phyloP scores from a whole-genome alignment of 1,284 basidiomycete species.

The Neonothopanus nambi region DNA sequence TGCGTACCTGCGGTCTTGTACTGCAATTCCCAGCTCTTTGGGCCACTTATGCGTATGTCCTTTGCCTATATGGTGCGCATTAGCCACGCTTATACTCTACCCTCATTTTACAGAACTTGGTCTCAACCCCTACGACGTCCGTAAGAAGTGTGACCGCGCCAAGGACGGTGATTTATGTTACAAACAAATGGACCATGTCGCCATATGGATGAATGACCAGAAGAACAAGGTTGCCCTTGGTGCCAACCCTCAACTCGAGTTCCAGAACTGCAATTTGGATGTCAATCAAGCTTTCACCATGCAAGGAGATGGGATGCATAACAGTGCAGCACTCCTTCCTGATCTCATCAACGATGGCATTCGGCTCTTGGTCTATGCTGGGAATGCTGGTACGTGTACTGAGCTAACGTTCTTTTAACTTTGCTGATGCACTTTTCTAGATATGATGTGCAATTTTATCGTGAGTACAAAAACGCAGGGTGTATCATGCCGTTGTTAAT shows the following conservation, averaged over 20 bases:
- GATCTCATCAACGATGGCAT: constrained; percentile 77
- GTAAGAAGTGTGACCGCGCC: constrained; percentile 73
- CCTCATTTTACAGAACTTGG: constrained; percentile 50
- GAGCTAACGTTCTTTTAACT: background rate
- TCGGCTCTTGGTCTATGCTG: constrained; percentile 80
- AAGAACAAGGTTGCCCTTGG: constrained; percentile 77
- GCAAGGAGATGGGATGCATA: constrained; percentile 80
- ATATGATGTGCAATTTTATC: constrained; percentile 82
- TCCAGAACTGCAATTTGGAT: constrained; percentile 68
- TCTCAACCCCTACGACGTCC: constrained; percentile 83
- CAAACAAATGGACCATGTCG: constrained; percentile 77
- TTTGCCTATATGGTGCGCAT: background rate
- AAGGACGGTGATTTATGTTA: constrained; percentile 76
- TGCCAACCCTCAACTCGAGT: constrained; percentile 58
- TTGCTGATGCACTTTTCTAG: constrained; percentile 44
- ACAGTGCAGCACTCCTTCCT: constrained; percentile 73
- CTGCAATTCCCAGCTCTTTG: constrained; percentile 60
- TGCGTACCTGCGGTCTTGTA: constrained; percentile 66
- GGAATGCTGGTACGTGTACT: constrained; percentile 58
- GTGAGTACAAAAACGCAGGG: constrained; percentile 39
- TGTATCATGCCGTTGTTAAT: constrained; percentile 12
- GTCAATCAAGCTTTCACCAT: constrained; percentile 71
- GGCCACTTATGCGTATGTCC: constrained; percentile 59
- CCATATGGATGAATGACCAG: constrained; percentile 74
- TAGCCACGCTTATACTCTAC: background rate